Base-by-base conservation (phyloP, 1,284 basidiomycete species). In the Ceratobasidium sp. region DNA sequence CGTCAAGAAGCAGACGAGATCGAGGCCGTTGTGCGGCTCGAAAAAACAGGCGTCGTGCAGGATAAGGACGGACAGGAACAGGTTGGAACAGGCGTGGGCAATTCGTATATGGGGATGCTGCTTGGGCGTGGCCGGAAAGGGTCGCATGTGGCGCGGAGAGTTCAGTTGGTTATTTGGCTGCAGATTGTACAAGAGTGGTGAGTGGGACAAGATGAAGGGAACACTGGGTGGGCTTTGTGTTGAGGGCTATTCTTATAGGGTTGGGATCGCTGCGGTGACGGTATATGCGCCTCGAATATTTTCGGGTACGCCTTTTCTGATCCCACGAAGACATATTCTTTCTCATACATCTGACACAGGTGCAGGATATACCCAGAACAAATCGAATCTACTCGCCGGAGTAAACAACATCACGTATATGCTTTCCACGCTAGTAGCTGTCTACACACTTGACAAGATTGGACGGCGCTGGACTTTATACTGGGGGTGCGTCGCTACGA, bases 261-360 rank as follows among this genome's bases (percentile, higher is more conserved):
- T 86, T 23, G 88, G 88, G n/a, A 88, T 88, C 55, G 87, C 88
- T 30, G 87, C 87, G 20, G 87, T 88, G 76, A 88, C 87, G 0
- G 87, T 88, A 3, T 88, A 88, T 74, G 87, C 87, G 18, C 87
- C 88, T 1, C 87, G 86, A 6, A 88, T 88, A 77, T 88, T 88
- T 80, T 83, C 87, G 33, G 83, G 87, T 77, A 88, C 88, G 80
- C 83, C 86, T 1, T 57, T 35, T 41, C 16, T 7, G 30, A 44
- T 23, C 23, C 18, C 23, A 27, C 5, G 3, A 7, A 23, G 16
- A 12, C 1, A 27, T 3, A n/a, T 16, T 46, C n/a, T 48, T 33
- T 30, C 48, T 50, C 23, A 44, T 0, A 50, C 4, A 41, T 67
- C n/a, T 50, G 2, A 1, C 10, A 14, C 14, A 74, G 71, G 71